phyloP scores from a whole-genome alignment of 805 yeast species.

The Candida hungchunana region DNA sequence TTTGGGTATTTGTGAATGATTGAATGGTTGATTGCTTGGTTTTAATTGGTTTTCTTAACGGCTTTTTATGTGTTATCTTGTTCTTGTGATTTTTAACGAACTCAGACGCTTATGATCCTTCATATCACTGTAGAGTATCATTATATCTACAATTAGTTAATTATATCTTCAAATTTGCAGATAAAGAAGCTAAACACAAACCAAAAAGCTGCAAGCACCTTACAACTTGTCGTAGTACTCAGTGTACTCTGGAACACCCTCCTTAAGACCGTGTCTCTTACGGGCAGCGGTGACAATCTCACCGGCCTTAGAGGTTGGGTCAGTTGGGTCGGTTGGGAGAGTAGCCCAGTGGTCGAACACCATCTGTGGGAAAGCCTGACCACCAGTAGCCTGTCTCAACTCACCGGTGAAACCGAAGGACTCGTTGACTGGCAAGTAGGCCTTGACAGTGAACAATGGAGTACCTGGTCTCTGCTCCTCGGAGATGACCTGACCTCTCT shows the following conservation, averaged over 20 bases:
- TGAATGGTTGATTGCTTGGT: no score
- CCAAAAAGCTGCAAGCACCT: conserved; percentile 11
- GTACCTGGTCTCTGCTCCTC: conserved; percentile 99
- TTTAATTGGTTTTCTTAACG: no score
- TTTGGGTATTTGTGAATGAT: not conserved
- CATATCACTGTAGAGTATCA: not conserved
- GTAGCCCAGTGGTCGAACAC: conserved; percentile 98
- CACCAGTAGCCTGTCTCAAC: conserved; percentile 99
- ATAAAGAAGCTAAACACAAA: conserved; percentile 2
- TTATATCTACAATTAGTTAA: not conserved
- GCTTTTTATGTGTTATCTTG: no score
- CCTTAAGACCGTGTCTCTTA: conserved; percentile 97
- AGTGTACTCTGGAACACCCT: conserved; percentile 97
- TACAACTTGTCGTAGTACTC: conserved; percentile 95
- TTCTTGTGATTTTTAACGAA: no score
- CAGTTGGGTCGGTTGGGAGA: conserved; percentile 88
- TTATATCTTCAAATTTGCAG: conserved; percentile 11
- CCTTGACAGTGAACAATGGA: conserved; percentile 99
- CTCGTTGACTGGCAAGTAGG: conserved; percentile 99
- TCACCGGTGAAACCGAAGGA: conserved; percentile 99
- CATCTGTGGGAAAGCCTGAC: conserved; percentile 99
- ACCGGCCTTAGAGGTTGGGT: conserved; percentile 73
- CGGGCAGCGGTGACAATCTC: conserved; percentile 64
- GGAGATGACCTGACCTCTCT: conserved; percentile 99
- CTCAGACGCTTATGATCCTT: no score